phyloP scores from a whole-genome alignment of 768 basidiomycete species.

The Kwoniella europaea region DNA sequence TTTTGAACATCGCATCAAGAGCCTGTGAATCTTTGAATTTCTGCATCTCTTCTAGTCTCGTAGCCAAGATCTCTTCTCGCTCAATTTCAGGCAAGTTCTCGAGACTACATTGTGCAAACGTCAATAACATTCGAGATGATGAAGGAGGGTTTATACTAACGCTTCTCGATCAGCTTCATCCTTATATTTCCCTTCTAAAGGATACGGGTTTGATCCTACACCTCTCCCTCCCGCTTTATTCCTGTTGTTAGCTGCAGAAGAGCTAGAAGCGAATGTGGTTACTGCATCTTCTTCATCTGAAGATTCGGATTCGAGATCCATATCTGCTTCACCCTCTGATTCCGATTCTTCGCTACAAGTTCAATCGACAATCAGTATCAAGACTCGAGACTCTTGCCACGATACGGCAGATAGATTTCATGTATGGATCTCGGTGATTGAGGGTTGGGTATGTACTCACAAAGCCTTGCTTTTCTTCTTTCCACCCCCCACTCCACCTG shows the following conservation, averaged over 20 bases:
- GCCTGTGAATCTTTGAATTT: conserved; percentile 72
- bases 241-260: conserved; percentile 2
- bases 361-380: neutral
- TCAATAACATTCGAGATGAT: neutral
- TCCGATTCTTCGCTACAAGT: conserved; percentile 35
- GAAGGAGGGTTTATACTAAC: conserved; percentile 62
- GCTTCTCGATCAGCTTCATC: conserved; percentile 79
- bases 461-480: conserved; percentile 62
- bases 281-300: conserved; percentile 64
- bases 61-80: conserved; percentile 81
- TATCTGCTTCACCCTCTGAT: conserved; percentile 64
- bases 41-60: conserved; percentile 80
- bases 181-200: conserved; percentile 86
- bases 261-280: conserved; percentile 12
- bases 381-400: neutral
- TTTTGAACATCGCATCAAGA: conserved; percentile 68
- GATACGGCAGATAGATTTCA: conserved; percentile 47
- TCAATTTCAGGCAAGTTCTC: conserved; percentile 82
- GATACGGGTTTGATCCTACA: conserved; percentile 74
- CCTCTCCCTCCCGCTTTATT: neutral
- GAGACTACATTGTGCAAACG: conserved; percentile 63
- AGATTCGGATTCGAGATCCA: conserved; percentile 55
- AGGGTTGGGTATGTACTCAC: conserved; percentile 44
- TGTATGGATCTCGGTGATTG: neutral
- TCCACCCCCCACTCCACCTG: conserved; percentile 69